These are phyloP conservation scores for Trypanosoma lewisi DNA, from an alignment of 208 protist genomes.

Conservation along the genomic window DNA sequence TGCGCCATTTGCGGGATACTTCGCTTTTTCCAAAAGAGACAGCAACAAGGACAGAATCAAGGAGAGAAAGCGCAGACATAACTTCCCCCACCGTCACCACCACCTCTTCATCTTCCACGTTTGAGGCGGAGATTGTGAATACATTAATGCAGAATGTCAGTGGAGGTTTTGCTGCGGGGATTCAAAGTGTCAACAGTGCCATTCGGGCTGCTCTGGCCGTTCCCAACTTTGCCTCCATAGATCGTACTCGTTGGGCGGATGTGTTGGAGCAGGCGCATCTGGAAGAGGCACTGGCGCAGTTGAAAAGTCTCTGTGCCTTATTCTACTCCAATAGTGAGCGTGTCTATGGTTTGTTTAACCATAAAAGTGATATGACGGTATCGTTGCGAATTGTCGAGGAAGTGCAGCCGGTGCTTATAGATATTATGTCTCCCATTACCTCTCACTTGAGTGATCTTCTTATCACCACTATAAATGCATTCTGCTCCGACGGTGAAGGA, in stretches of 20 bases:
- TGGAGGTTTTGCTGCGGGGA: slow-evolving; percentile 41
- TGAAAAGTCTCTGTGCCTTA: slow-evolving; percentile 79
- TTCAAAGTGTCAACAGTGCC: slow-evolving; percentile 49
- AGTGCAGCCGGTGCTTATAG: slow-evolving; percentile 73
- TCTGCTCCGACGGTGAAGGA: slow-evolving; percentile 35
- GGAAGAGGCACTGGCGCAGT: slow-evolving; percentile 65
- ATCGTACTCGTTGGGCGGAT: slow-evolving; percentile 28
- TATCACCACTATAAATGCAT: slow-evolving; percentile 34
- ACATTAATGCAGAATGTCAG: slow-evolving; percentile 66
- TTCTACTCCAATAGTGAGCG: slow-evolving; percentile 51
- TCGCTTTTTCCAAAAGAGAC: slow-evolving; percentile 41
- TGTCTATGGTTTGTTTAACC: slow-evolving; percentile 36
- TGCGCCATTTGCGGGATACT: slow-evolving; percentile 79
- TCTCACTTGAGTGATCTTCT: slow-evolving; percentile 41
- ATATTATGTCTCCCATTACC: slow-evolving; percentile 47
- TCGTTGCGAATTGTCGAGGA: slow-evolving; percentile 50
- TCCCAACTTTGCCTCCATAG: slow-evolving; percentile 39
- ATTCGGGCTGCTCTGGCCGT: slow-evolving; percentile 46
- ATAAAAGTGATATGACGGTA: slow-evolving; percentile 22
- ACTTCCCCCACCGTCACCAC: neutral
- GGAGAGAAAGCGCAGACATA: neutral
- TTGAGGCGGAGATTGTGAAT: slow-evolving; percentile 59
- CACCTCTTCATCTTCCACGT: no score
- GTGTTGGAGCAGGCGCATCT: slow-evolving; percentile 42
- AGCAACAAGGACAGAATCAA: slow-evolving; percentile 12